Percentiles rank a stretch among this genome's conserved stretches.
Conservation (phyloP, 257 asterid genomes). For the Hygrophila difformis region DNA sequence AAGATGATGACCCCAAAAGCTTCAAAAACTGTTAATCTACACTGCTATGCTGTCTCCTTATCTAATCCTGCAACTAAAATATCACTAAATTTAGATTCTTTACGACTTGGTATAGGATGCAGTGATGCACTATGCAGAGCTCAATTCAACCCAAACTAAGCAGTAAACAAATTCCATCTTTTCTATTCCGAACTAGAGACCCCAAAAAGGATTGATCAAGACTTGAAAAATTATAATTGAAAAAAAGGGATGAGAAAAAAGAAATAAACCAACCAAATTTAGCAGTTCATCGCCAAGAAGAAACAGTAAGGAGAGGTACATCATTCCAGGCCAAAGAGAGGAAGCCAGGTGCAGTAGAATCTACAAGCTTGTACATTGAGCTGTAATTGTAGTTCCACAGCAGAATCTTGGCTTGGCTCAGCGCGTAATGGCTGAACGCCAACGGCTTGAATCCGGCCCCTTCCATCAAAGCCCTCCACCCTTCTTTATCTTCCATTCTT, state of each 20-base stretch:
- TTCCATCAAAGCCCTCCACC: slow-evolving; percentile 77
- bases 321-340: slow-evolving; percentile 87
- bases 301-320: slow-evolving; percentile 72
- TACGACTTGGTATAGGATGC: slow-evolving; percentile 17
- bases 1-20: slow-evolving; percentile 16
- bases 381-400: slow-evolving; percentile 79
- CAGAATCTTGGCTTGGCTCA: slow-evolving; percentile 80
- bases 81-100: slow-evolving; percentile 15
- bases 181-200: not conserved
- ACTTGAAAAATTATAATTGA: too few relatives aligned
- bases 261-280: too few relatives aligned
- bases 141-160: slow-evolving; percentile 13
- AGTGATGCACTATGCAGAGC: not conserved
- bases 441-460: slow-evolving; percentile 66
- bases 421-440: slow-evolving; percentile 72
- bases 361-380: slow-evolving; percentile 47
- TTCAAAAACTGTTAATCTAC: slow-evolving; percentile 32
- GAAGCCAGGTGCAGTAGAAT: slow-evolving; percentile 70
- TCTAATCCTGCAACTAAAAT: slow-evolving; percentile 23
- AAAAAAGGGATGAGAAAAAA: too few relatives aligned
- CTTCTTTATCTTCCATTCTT: slow-evolving; percentile 74
- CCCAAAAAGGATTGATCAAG: too few relatives aligned
- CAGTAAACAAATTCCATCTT: not conserved
- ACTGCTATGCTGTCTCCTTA: slow-evolving; percentile 12
- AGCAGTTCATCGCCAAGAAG: slow-evolving; percentile 55